Conservation (phyloP, 192 early-diverging fungal genomes). For the Podila verticillata region DNA sequence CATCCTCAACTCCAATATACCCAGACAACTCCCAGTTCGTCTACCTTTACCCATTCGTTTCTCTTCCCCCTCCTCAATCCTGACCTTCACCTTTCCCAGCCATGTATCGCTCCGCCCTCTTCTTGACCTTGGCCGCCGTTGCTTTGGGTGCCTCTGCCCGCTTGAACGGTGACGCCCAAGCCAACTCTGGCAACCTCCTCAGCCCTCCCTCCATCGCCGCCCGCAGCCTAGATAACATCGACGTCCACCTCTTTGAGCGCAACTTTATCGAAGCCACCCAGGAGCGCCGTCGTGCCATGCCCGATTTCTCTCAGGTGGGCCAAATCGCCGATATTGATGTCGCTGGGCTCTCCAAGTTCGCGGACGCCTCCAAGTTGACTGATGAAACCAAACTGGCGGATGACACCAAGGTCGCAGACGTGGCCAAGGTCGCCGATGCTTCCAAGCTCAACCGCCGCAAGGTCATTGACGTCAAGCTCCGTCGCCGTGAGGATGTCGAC, state of each 20-base stretch:
- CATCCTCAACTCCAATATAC: slow-evolving; percentile 4
- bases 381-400: not conserved
- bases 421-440: not conserved
- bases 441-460: not conserved
- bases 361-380: not conserved
- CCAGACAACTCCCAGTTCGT: not conserved
- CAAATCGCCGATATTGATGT: not conserved
- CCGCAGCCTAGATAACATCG: not conserved
- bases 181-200: not conserved
- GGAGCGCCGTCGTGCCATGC: not conserved
- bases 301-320: no score
- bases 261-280: not conserved
- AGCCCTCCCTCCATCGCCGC: slow-evolving; percentile 1
- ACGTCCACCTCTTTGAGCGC: not conserved
- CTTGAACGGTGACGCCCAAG: not conserved
- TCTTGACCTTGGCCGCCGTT: slow-evolving; percentile 27
- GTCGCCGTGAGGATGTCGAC: slow-evolving; percentile 4
- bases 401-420: not conserved
- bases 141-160: slow-evolving; percentile 21
- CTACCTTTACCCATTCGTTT: not conserved
- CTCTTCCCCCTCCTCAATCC: not conserved
- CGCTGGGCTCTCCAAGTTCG: not conserved
- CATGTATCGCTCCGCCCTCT: slow-evolving; percentile 19
- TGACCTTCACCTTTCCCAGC: not conserved
- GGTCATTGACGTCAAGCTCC: not conserved